phyloP scores from a whole-genome alignment of 129 eudicot genomes.

The Flaveria ramosissima region DNA sequence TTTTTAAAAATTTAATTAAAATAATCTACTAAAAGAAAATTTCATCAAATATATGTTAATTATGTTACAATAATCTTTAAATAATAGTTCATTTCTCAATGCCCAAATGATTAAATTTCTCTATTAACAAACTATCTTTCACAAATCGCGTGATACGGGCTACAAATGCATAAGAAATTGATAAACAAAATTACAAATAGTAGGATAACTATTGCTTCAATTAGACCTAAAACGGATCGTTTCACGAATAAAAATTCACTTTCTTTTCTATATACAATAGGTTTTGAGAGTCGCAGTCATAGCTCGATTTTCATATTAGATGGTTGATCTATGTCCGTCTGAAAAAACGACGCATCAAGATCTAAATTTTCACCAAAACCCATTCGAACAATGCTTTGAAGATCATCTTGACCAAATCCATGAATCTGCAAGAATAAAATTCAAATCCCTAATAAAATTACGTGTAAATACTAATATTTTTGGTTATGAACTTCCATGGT shows the following conservation, averaged over 20 bases:
- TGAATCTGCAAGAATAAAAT: constrained; percentile 46
- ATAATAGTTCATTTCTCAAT: neutral
- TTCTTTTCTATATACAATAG: constrained; percentile 49
- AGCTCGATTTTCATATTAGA: constrained; percentile 73
- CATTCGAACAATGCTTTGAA: constrained; percentile 89
- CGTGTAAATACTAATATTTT: neutral
- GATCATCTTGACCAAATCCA: constrained; percentile 66
- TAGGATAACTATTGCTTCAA: constrained; percentile 35
- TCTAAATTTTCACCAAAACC: constrained; percentile 59
- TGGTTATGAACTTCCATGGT: neutral
- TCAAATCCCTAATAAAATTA: neutral
- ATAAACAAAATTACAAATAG: constrained; percentile 29
- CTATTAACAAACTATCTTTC: constrained; percentile 23
- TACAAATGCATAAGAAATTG: constrained; percentile 35
- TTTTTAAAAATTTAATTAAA: too few species aligned
- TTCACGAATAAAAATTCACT: constrained; percentile 27
- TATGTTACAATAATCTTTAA: neutral
- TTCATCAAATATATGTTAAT: neutral
- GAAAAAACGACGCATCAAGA: constrained; percentile 30
- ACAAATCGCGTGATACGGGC: constrained; percentile 32
- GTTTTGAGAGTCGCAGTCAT: constrained; percentile 40
- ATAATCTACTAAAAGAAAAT: neutral
- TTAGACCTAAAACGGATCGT: constrained; percentile 41
- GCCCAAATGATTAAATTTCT: constrained; percentile 11
- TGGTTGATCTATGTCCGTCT: constrained; percentile 34